Base-by-base conservation (phyloP, 805 yeast genomes). In the Lachancea sp. region DNA sequence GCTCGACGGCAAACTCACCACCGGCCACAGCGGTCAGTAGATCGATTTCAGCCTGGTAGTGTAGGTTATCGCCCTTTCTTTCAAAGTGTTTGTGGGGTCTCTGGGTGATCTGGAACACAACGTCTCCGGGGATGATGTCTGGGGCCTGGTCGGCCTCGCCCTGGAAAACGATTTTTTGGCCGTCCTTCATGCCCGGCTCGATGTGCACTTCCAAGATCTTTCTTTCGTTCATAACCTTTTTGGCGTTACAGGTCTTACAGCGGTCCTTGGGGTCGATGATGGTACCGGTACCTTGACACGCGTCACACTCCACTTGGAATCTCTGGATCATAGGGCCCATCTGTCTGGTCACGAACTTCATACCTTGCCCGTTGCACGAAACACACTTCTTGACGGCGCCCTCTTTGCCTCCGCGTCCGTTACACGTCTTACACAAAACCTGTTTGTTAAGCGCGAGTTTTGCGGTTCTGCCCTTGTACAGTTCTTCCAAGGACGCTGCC, bases 251-350 rank as follows among this genome's bases (percentile, higher is more conserved):
- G 22, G 68, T 61, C 57, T 78, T 78, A 80, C 99, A 93, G 61
- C 89, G 78, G 70, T 88, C 96, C 72, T 84, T 84, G 44, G 90
- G 76, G 65, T 84, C 81, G 62, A 89, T 78, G 53, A 83, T 84
- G 67, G 85, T 91, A 66, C 99, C 99, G 49, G 83, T 75, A 64
- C 98, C 99, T 54, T 79, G 71, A 81, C 99, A 93, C 48, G 70
- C 82, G 56, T 85, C 91, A 84, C 99, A 93, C 44, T 80, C 81
- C 38, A 95, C 81, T 73, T 93, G 98, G 80, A 86, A 86, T 76
- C 96, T 85, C 74, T 93, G 99, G 61, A 93, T 85, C 90, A 93
- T 88, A 55, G 96, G 96, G 58, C 99, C 99, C 96, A 93, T 90
- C 71, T 93, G 98, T 74, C 95, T 85, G 43, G 96, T 87, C 55